Base-by-base conservation (phyloP, 768 basidiomycete species). In the Pleurotus citrinopileatus region DNA sequence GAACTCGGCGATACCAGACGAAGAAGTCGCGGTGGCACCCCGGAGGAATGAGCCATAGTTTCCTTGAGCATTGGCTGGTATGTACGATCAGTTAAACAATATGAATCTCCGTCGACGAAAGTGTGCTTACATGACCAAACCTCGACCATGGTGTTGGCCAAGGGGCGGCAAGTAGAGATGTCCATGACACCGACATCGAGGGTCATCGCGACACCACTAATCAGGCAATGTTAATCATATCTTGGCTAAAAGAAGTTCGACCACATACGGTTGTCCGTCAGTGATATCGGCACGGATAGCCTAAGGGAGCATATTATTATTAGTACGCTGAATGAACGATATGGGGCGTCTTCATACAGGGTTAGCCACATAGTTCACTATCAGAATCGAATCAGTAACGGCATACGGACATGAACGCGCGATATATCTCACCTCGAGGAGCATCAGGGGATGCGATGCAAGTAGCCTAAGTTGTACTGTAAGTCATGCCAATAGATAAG, bases 161-260 rank as follows among this genome's bases (percentile, higher is more conserved):
- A 59, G 1, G 74, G 72, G 54, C 72, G 48, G 65, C 75, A 76
- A 17, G 73, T 73, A n/a, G 66, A 60, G 2, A 70, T 66, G 54
- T 75, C 68, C 53, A 76, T 60, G 29, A 75, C 59, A 34, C 69
- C 70, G 28, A 76, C 64, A 55, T 76, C 72, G 37, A 76, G 62
- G 1, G 63, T 67, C 52, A 75, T 58, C 5, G 64, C 54, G 28
- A 76, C 60, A 3, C 74, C 74, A 17, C 69, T 73, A 43, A 47
- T 19, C 13, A 40, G 10, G 38, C 38, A 40, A 17, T 13, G 22
- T 54, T 38, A 42, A 42, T 9, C 3, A 53, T 43, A 25, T 19
- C n/a, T 48, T 9, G 7, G n/a, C 5, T 17, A 29, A 28, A 29
- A 23, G n/a, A 36, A 40, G 10, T 2, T 40, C 10, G 1, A 13